Evolutionary conservation across 2,329 filamentous ascomycete species (phyloP), one percentile per base, ranked within the genome.

Genomic region (Rosellinia necatrix): DNA sequence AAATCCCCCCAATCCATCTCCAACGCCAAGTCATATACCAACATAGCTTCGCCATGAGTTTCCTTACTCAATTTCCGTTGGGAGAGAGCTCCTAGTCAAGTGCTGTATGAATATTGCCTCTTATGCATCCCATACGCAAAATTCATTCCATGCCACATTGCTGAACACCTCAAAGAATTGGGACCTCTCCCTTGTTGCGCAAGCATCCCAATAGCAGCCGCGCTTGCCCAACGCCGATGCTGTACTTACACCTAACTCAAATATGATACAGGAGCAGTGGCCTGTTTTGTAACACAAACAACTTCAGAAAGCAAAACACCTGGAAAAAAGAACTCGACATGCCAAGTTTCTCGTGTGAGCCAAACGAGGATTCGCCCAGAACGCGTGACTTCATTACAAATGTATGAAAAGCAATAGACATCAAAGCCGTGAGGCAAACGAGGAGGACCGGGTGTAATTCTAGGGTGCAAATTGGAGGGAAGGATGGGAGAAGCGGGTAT

Each of bases 391-490:
- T 56, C 59, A 59, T 59, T 59, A 61, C 48, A 51, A 49, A 17
- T 37, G 41, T 62, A 59, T 56, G 58, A 64, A 63, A 59, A 65
- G 61, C 50, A 70, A 64, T 68, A 63, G 61, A 61, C 67, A 68
- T 67, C 56, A 69, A 64, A 48, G 68, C 68, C 68, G 67, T 58
- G 69, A 64, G 68, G 68, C 69, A 52, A 49, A 61, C 59, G 56
- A 61, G 53, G 41, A 34, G 58, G 37, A 53, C 54, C 10, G 25
- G 25, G 50, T 46, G 42, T 42, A 47, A 35, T 60, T n/a, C 58
- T 60, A 60, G 42, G 42, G 43, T 49, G 55, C 37, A 42, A 21
- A 12, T 29, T 29, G 34, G 27, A 25, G 40, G 19, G 34, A 15
- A 38, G 15, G 34, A 12, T 49, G 19, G n/a, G 46, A 32, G 37